Evolutionary conservation across 2,329 filamentous ascomycete species (phyloP).

Genomic region (Achaetomium macrosporum): DNA sequence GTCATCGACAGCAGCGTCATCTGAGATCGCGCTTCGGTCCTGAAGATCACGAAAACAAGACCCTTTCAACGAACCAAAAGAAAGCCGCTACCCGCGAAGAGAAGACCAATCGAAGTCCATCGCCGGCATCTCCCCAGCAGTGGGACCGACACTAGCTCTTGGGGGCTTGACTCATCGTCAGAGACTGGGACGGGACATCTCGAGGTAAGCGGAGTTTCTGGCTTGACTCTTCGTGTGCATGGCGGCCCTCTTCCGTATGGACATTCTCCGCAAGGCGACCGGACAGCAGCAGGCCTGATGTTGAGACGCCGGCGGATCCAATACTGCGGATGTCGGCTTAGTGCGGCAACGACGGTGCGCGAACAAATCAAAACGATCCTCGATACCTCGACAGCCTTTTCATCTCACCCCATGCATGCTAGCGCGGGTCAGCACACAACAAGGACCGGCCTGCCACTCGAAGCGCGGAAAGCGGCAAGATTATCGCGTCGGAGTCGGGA

Average conservation of each 20-base stretch:
- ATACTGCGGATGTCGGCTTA: conserved; percentile 10
- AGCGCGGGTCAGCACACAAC: conserved; percentile 11
- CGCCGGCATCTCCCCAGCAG: not conserved
- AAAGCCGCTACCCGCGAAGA: not conserved
- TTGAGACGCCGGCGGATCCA: conserved; percentile 1
- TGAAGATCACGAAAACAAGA: not conserved
- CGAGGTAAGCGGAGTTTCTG: conserved; percentile 10
- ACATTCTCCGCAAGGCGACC: not conserved
- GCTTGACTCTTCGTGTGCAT: not conserved
- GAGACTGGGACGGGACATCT: not conserved
- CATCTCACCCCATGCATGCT: conserved; percentile 16
- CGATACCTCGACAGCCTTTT: conserved; percentile 15
- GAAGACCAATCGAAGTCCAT: not conserved
- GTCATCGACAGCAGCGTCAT: conserved; percentile 32
- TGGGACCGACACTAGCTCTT: not conserved
- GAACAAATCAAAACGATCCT: conserved; percentile 20
- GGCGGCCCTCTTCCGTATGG: conserved; percentile 1
- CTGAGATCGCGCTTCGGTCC: too few relatives aligned
- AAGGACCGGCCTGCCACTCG: conserved; percentile 9
- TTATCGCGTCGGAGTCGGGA: conserved; percentile 6
- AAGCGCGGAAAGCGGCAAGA: conserved; percentile 1
- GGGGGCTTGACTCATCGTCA: not conserved
- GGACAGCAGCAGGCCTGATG: not conserved
- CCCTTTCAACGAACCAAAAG: not conserved
- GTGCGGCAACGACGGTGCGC: conserved; percentile 15